Conservation (phyloP, 1,139 yeast genomes). For the Williopsis jadinii region DNA sequence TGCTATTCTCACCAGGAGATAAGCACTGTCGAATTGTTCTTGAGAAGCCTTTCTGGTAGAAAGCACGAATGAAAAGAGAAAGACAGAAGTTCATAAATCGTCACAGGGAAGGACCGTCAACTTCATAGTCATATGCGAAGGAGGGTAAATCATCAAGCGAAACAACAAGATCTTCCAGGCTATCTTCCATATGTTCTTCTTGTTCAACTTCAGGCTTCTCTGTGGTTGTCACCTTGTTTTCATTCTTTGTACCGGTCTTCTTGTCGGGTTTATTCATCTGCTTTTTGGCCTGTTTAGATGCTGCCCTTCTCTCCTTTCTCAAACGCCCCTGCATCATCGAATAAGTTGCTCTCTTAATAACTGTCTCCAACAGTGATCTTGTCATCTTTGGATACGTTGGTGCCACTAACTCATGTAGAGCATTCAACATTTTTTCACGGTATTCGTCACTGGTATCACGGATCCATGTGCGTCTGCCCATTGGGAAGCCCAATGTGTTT, state of each 20-base stretch:
- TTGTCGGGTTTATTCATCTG: too few species aligned
- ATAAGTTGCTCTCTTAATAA: conserved; percentile 73
- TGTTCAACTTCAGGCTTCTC: background rate
- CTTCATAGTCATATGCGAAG: too few species aligned
- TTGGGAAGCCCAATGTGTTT: conserved; percentile 52
- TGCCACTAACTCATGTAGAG: conserved; percentile 40
- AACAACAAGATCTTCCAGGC: background rate
- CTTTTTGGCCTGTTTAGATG: conserved; percentile 21
- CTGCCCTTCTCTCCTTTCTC: conserved; percentile 56
- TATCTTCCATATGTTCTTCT: background rate
- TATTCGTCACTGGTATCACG: conserved; percentile 57
- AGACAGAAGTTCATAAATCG: too few species aligned
- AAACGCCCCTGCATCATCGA: conserved; percentile 75
- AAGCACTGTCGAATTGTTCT: too few species aligned
- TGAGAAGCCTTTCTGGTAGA: too few species aligned
- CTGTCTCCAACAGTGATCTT: conserved; percentile 52
- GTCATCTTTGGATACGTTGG: conserved; percentile 41
- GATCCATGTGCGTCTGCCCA: conserved; percentile 78
- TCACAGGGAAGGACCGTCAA: too few species aligned
- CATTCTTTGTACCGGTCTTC: too few species aligned
- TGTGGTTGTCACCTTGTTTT: too few species aligned
- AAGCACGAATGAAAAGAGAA: too few species aligned
- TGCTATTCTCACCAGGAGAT: background rate
- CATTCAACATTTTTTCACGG: conserved; percentile 42
- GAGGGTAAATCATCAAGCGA: background rate